Conservation (phyloP, 2,329 filamentous ascomycete species). For the Pseudopyricularia javanii region DNA sequence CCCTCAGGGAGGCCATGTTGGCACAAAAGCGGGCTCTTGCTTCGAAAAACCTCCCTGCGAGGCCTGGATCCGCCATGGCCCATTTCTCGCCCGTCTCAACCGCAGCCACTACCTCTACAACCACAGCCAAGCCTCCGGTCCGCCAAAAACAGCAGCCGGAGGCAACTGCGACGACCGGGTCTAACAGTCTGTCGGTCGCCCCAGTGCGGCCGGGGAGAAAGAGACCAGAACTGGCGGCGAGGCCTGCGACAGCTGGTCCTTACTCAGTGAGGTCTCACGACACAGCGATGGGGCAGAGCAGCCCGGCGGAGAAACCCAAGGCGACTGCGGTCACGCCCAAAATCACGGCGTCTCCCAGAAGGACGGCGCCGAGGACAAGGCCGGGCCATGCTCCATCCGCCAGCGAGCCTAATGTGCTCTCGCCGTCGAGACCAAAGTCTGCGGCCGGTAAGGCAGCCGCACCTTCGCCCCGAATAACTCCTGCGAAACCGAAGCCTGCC, state of each 20-base stretch:
- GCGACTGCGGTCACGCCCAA: constrained; percentile 36
- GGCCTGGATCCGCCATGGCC: constrained; percentile 54
- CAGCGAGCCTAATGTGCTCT: constrained; percentile 37
- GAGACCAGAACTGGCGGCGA: constrained; percentile 42
- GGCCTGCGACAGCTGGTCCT: constrained; percentile 53
- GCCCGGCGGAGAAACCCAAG: constrained; percentile 31
- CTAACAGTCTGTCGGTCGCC: constrained; percentile 49
- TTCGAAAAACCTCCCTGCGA: constrained; percentile 37
- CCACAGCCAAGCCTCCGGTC: constrained; percentile 21
- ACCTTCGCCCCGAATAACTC: constrained; percentile 12
- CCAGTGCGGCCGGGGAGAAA: constrained; percentile 49
- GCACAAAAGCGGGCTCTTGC: constrained; percentile 60
- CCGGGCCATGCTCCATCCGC: constrained; percentile 34
- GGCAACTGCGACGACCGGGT: constrained; percentile 28
- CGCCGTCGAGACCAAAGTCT: constrained; percentile 22
- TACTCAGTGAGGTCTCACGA: constrained; percentile 50
- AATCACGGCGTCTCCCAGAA: constrained; percentile 38
- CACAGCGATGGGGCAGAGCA: constrained; percentile 25
- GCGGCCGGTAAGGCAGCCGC: constrained; percentile 9
- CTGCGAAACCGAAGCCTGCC: constrained; percentile 16
- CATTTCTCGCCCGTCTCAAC: constrained; percentile 39
- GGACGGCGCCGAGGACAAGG: constrained; percentile 30
- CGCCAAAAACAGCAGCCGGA: constrained; percentile 26
- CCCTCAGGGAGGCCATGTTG: constrained; percentile 71
- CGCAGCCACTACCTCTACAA: constrained; percentile 17